Evolutionary conservation across 257 asterid genomes (phyloP).

Genomic region (Coffea canephora): DNA sequence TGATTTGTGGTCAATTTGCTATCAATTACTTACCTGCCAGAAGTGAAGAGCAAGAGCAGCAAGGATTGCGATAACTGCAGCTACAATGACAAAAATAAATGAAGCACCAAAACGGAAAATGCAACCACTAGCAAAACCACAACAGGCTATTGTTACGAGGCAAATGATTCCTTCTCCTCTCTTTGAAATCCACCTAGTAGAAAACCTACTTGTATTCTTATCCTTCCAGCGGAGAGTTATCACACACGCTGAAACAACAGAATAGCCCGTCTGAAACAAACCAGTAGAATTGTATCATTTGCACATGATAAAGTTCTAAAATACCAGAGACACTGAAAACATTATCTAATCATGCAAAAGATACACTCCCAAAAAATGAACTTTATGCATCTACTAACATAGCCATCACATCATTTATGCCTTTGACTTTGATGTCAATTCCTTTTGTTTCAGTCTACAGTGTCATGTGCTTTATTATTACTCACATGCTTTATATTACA

Average conservation of each 20-base stretch:
- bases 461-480: not conserved
- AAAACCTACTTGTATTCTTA: slow-evolving; percentile 36
- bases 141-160: slow-evolving; percentile 63
- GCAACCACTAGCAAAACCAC: slow-evolving; percentile 75
- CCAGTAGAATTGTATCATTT: slow-evolving; percentile 11
- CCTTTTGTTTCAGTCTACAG: not conserved
- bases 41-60: slow-evolving; percentile 57
- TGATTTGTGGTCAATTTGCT: not conserved
- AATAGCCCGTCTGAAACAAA: slow-evolving; percentile 83
- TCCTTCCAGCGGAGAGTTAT: slow-evolving; percentile 81
- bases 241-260: slow-evolving; percentile 94
- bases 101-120: slow-evolving; percentile 69
- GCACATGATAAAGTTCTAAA: slow-evolving; percentile 2
- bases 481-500: not conserved
- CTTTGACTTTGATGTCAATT: not conserved
- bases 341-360: not conserved
- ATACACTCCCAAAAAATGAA: not conserved
- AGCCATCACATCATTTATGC: not conserved
- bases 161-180: slow-evolving; percentile 65
- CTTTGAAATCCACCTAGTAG: slow-evolving; percentile 42
- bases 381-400: not conserved
- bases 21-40: slow-evolving; percentile 61
- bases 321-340: not conserved
- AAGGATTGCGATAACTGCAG: slow-evolving; percentile 48
- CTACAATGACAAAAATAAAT: slow-evolving; percentile 48